These are phyloP conservation scores for Cucurbita maxima DNA, from an alignment of 306 rosid genomes.

Conservation along the genomic window DNA sequence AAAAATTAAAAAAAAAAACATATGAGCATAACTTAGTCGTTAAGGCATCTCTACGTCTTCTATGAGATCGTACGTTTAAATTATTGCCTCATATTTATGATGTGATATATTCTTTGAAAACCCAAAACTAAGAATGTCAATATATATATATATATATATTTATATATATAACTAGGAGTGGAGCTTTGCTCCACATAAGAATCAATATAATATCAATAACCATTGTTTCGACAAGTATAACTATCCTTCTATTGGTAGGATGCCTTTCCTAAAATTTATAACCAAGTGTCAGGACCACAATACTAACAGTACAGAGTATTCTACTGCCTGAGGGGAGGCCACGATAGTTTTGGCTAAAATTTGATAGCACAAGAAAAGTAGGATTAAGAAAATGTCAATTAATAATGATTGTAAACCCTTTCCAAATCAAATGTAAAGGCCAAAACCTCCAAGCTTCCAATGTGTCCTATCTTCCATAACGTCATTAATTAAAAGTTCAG, in stretches of 20 bases:
- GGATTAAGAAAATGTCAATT: background rate
- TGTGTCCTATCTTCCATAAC: background rate
- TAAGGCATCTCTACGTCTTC: background rate
- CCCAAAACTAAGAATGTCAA: too few species aligned
- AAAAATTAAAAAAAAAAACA: background rate
- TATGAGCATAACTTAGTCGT: background rate
- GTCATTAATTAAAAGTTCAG: background rate
- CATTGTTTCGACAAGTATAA: too few species aligned
- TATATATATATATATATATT: too few species aligned
- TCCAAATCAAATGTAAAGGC: background rate
- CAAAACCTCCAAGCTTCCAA: background rate
- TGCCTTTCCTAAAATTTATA: background rate
- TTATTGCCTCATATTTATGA: too few species aligned
- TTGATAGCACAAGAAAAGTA: background rate
- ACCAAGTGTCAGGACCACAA: background rate
- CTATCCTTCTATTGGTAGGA: background rate
- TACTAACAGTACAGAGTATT: background rate
- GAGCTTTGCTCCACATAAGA: too few species aligned
- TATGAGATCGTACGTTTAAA: background rate
- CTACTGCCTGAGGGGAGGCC: background rate
- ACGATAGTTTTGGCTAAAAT: background rate
- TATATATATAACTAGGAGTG: too few species aligned
- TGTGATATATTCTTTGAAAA: too few species aligned
- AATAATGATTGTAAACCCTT: background rate
- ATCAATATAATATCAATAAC: too few species aligned